Evolutionary conservation across 2,329 filamentous ascomycete genomes (phyloP).

Genomic region (Talaromyces marneffei): DNA sequence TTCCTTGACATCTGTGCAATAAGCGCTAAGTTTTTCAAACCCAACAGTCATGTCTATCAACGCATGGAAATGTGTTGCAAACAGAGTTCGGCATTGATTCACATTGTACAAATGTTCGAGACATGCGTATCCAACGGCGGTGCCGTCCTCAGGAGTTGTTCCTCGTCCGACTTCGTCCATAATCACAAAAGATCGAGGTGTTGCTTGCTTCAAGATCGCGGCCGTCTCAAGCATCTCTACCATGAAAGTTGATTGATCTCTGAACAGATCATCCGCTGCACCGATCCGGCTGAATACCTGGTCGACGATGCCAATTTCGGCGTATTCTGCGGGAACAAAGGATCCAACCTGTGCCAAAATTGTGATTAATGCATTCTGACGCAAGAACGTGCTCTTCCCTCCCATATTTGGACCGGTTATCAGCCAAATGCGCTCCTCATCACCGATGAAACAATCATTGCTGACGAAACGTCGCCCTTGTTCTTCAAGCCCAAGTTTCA

Average conservation of each 20-base stretch:
- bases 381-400: constrained; percentile 91
- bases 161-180: constrained; percentile 98
- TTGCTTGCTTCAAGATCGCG: constrained; percentile 79
- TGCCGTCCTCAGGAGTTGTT: constrained; percentile 87
- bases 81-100: constrained; percentile 74
- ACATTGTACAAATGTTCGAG: constrained; percentile 74
- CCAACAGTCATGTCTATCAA: constrained; percentile 69
- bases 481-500: constrained; percentile 73
- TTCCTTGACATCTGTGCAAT: constrained; percentile 86
- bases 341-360: constrained; percentile 89
- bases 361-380: constrained; percentile 90
- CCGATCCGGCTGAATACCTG: constrained; percentile 91
- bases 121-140: constrained; percentile 83
- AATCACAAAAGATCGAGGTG: constrained; percentile 79
- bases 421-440: constrained; percentile 62
- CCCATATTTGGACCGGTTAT: constrained; percentile 94
- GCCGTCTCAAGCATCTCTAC: constrained; percentile 98
- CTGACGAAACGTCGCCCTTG: constrained; percentile 75
- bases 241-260: constrained; percentile 97
- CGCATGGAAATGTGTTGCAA: constrained; percentile 90
- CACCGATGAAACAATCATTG: constrained; percentile 82
- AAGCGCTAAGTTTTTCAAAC: constrained; percentile 59
- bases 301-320: constrained; percentile 85
- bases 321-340: constrained; percentile 84
- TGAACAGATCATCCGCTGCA: constrained; percentile 90